Percentiles rank a stretch among this genome's conserved stretches.
These are phyloP conservation scores for Phytopythium vexans DNA, from an alignment of 352 stramenopile species.

Conservation along the genomic window DNA sequence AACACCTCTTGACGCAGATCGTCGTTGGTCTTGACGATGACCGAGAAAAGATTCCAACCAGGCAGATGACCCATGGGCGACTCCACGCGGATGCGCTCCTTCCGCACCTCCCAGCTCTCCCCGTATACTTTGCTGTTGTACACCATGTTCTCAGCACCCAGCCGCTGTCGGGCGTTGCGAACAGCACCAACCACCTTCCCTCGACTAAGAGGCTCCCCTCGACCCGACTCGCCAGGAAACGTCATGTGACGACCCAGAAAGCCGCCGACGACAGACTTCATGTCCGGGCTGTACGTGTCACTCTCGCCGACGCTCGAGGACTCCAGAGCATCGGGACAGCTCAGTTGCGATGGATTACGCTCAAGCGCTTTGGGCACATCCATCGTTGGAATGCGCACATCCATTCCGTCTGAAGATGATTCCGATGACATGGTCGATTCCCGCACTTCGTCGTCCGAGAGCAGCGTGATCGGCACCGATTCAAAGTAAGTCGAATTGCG, in stretches of 20 bases:
- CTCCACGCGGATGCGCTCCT: constrained; percentile 58
- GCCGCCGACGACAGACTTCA: neutral
- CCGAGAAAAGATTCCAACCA: constrained; percentile 89
- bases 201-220: constrained; percentile 8
- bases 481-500: constrained; percentile 70
- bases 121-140: constrained; percentile 80
- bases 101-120: constrained; percentile 64
- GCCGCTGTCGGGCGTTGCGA: constrained; percentile 16
- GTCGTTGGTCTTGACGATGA: constrained; percentile 98
- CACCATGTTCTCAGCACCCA: constrained; percentile 62
- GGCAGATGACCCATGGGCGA: constrained; percentile 72
- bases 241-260: constrained; percentile 23
- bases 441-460: constrained; percentile 11
- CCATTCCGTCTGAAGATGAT: constrained; percentile 14
- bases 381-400: constrained; percentile 18
- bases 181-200: constrained; percentile 10
- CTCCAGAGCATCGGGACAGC: constrained; percentile 11
- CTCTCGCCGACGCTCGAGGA: constrained; percentile 5
- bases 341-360: constrained; percentile 22
- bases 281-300: constrained; percentile 6
- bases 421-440: constrained; percentile 29
- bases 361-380: constrained; percentile 1
- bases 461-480: constrained; percentile 15
- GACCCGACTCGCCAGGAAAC: constrained; percentile 6
- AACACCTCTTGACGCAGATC: constrained; percentile 97